Percentiles rank a stretch among this genome's conserved stretches.
phyloP scores from a whole-genome alignment of 2,329 filamentous ascomycete genomes.

The Periconia sp. region DNA sequence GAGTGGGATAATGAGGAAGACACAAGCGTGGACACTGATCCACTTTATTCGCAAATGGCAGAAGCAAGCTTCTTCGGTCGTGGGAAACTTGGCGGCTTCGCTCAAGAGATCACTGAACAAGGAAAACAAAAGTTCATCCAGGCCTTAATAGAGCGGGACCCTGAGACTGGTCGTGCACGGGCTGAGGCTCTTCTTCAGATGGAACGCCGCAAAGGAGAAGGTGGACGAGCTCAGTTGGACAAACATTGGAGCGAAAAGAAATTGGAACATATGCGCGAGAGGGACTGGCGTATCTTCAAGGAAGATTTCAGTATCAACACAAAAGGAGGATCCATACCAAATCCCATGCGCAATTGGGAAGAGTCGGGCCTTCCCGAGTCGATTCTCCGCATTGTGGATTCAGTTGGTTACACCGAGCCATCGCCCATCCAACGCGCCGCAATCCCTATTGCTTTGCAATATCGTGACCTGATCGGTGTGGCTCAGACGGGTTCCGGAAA shows the following conservation, averaged over 20 bases:
- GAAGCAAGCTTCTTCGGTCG: slow-evolving; percentile 71
- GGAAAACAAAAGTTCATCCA: slow-evolving; percentile 61
- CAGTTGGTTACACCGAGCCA: slow-evolving; percentile 89
- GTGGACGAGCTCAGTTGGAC: slow-evolving; percentile 72
- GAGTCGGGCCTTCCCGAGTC: slow-evolving; percentile 79
- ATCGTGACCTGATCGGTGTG: slow-evolving; percentile 94
- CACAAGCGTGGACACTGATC: slow-evolving; percentile 81
- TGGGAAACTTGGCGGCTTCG: slow-evolving; percentile 68
- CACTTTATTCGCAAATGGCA: slow-evolving; percentile 70
- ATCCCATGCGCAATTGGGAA: slow-evolving; percentile 93
- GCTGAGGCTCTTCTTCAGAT: slow-evolving; percentile 83
- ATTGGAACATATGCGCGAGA: slow-evolving; percentile 89
- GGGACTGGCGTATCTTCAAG: slow-evolving; percentile 99
- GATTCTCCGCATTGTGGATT: slow-evolving; percentile 77
- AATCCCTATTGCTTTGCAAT: slow-evolving; percentile 91
- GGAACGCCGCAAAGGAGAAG: slow-evolving; percentile 75
- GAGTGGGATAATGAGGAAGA: slow-evolving; percentile 97
- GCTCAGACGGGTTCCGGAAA: slow-evolving; percentile 98
- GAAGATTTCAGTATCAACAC: slow-evolving; percentile 97
- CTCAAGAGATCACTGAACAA: slow-evolving; percentile 57
- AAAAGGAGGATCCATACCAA: slow-evolving; percentile 84
- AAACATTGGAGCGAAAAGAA: slow-evolving; percentile 96
- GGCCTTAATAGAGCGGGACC: slow-evolving; percentile 73
- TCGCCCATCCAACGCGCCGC: slow-evolving; percentile 90
- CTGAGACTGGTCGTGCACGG: slow-evolving; percentile 72